phyloP scores from a whole-genome alignment of 805 yeast species.

The Metschnikowia gelsemii region DNA sequence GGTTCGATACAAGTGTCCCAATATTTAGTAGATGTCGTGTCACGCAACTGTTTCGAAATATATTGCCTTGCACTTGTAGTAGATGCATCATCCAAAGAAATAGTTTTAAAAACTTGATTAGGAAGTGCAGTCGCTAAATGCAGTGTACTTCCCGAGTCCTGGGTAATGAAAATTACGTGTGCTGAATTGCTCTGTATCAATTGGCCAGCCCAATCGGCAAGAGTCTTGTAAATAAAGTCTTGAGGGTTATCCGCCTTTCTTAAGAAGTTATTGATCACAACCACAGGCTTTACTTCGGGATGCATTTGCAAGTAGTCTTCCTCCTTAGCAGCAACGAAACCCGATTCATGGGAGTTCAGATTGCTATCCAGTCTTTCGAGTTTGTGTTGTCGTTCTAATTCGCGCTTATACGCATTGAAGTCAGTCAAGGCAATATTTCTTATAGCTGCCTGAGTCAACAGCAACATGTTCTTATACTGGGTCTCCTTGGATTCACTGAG shows the following conservation, averaged over 20 bases:
- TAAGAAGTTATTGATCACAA: slow-evolving; percentile 74
- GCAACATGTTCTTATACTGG: slow-evolving; percentile 77
- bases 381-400: slow-evolving; percentile 22
- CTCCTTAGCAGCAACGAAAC: slow-evolving; percentile 50
- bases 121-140: slow-evolving; percentile 73
- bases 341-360: slow-evolving; percentile 22
- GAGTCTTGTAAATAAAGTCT: slow-evolving; percentile 63
- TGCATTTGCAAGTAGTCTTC: slow-evolving; percentile 82
- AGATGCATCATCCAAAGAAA: slow-evolving; percentile 80
- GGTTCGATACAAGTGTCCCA: slow-evolving; percentile 65
- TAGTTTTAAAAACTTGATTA: slow-evolving; percentile 76
- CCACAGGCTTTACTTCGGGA: slow-evolving; percentile 81
- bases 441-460: slow-evolving; percentile 70
- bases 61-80: slow-evolving; percentile 65
- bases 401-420: slow-evolving; percentile 29
- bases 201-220: slow-evolving; percentile 88
- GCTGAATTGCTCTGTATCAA: slow-evolving; percentile 77
- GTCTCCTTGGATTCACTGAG: slow-evolving; percentile 78
- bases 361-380: slow-evolving; percentile 10
- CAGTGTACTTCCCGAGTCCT: slow-evolving; percentile 76
- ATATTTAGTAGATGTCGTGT: slow-evolving; percentile 25
- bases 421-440: slow-evolving; percentile 52
- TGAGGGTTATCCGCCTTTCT: slow-evolving; percentile 50
- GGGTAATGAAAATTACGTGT: slow-evolving; percentile 84
- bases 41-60: slow-evolving; percentile 55